These are phyloP conservation scores for Phytophthora ramorum DNA, from an alignment of 352 stramenopile species.

Conservation along the genomic window DNA sequence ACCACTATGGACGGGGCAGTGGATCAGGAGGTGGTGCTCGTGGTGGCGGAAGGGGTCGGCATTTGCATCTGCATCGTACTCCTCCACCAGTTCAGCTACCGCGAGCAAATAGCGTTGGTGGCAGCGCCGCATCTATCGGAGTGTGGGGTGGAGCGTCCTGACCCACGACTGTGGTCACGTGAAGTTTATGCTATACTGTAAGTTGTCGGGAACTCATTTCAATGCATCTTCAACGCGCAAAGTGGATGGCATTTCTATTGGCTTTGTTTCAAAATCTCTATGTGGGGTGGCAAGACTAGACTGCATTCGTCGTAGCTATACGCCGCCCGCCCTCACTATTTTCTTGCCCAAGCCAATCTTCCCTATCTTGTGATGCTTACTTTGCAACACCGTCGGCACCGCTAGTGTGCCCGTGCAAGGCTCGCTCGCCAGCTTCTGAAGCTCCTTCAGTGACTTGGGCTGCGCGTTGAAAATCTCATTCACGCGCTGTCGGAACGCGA, in stretches of 20 bases:
- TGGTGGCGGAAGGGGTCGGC: constrained; percentile 24
- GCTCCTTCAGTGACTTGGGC: constrained; percentile 62
- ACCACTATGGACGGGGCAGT: constrained; percentile 20
- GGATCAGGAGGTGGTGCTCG: constrained; percentile 4
- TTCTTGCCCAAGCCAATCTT: constrained; percentile 50
- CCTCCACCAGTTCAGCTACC: constrained; percentile 11
- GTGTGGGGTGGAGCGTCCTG: constrained; percentile 14
- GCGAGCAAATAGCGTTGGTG: constrained; percentile 18
- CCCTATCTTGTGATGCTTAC: constrained; percentile 43
- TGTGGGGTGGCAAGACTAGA: constrained; percentile 21
- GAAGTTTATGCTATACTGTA: background rate
- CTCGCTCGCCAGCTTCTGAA: constrained; percentile 71
- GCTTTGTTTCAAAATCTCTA: constrained; percentile 49
- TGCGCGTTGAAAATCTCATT: constrained; percentile 77
- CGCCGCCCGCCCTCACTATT: constrained; percentile 32
- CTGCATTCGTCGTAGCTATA: constrained; percentile 41
- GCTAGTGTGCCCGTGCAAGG: constrained; percentile 70
- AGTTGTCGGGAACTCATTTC: too few relatives aligned
- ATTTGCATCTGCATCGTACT: constrained; percentile 38
- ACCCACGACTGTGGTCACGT: constrained; percentile 4
- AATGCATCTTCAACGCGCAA: constrained; percentile 13
- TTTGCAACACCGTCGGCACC: constrained; percentile 40
- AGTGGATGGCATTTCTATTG: constrained; percentile 46
- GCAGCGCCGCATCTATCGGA: background rate
- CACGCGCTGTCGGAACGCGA: constrained; percentile 70